A percentile compares a stretch with the other conserved stretches of the same genome.
These are phyloP conservation scores for Ophiostoma angusticollis DNA, from an alignment of 2,329 filamentous ascomycete species.

Conservation along the genomic window DNA sequence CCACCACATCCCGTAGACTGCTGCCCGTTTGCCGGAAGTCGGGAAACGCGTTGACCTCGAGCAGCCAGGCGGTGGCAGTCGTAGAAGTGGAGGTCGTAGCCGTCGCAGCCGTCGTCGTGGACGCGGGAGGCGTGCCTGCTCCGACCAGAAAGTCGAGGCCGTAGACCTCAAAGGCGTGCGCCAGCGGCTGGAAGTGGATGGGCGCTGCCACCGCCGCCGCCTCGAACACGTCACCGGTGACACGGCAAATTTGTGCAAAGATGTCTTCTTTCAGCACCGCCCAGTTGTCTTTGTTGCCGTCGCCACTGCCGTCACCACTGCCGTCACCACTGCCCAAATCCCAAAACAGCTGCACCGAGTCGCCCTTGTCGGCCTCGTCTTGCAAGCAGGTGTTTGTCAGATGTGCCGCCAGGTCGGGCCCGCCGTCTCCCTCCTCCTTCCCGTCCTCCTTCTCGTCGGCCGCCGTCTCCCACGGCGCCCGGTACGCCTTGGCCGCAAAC, in stretches of 20 bases:
- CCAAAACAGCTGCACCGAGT: constrained; percentile 56
- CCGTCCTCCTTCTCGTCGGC: constrained; percentile 15
- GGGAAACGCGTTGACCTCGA: constrained; percentile 93
- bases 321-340: constrained; percentile 30
- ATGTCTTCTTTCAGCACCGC: constrained; percentile 37
- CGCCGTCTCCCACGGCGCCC: constrained; percentile 38
- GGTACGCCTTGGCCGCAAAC: constrained; percentile 68
- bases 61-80: constrained; percentile 51
- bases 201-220: constrained; percentile 74
- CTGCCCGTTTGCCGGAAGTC: constrained; percentile 88
- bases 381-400: constrained; percentile 96
- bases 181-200: constrained; percentile 81
- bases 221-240: constrained; percentile 71
- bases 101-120: constrained; percentile 7
- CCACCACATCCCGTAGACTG: constrained; percentile 58
- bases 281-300: constrained; percentile 23
- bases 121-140: too few species aligned
- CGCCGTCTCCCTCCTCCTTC: constrained; percentile 26
- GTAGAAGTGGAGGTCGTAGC: neutral
- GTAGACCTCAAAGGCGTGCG: constrained; percentile 83
- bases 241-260: constrained; percentile 58
- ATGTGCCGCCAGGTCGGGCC: constrained; percentile 55
- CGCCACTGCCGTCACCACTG: constrained; percentile 17
- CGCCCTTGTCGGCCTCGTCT: constrained; percentile 44
- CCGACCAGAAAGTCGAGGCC: constrained; percentile 86